phyloP scores from a whole-genome alignment of 345 rosid genomes.

The Salix brachista region DNA sequence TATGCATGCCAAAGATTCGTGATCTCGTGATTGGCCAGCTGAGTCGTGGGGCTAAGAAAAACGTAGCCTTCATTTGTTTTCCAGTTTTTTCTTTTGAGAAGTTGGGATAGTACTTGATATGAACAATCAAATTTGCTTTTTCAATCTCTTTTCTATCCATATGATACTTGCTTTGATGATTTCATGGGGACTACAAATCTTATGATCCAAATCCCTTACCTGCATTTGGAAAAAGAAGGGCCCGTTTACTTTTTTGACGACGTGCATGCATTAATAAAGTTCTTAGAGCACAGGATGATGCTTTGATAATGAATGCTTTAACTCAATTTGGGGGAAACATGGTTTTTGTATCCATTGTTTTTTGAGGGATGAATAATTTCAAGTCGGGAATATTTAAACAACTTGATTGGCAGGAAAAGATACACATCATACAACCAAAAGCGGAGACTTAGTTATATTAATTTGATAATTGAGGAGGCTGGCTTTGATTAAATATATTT shows the following conservation, averaged over 20 bases:
- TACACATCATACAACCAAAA: too few species aligned
- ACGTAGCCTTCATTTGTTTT: not conserved
- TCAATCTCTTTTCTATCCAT: not conserved
- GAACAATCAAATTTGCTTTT: slow-evolving; percentile 1
- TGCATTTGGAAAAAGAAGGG: slow-evolving; percentile 23
- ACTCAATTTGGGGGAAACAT: too few species aligned
- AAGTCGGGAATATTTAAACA: too few species aligned
- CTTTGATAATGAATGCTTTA: too few species aligned
- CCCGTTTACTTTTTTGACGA: slow-evolving; percentile 12
- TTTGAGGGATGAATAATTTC: too few species aligned
- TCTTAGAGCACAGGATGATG: too few species aligned
- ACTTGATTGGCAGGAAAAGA: too few species aligned
- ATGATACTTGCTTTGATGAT: slow-evolving; percentile 17
- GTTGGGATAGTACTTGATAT: not conserved
- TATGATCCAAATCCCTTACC: slow-evolving; percentile 24
- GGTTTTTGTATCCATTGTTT: too few species aligned
- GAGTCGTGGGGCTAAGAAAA: not conserved
- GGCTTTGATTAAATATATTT: too few species aligned
- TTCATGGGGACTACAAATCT: slow-evolving; percentile 42
- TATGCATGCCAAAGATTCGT: not conserved
- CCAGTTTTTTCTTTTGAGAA: not conserved
- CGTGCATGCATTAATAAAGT: not conserved
- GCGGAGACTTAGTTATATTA: too few species aligned
- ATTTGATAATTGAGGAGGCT: too few species aligned
- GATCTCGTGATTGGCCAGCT: not conserved